phyloP scores from a whole-genome alignment of 2,329 filamentous ascomycete species.

The Penicillium italicum region DNA sequence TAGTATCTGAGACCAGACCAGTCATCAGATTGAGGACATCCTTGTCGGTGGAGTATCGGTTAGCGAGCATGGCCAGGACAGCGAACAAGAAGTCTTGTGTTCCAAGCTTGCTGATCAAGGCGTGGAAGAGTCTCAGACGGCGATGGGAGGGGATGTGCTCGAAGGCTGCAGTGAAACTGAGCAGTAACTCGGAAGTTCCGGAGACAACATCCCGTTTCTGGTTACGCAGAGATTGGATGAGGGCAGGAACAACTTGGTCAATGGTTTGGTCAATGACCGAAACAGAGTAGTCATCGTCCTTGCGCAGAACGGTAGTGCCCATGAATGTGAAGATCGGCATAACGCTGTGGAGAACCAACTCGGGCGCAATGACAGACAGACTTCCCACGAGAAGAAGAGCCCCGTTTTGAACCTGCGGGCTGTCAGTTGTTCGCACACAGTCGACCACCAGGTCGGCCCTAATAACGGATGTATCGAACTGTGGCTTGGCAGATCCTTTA shows the following conservation, averaged over 20 bases:
- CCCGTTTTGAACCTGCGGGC: conserved; percentile 88
- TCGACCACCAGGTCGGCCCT: conserved; percentile 89
- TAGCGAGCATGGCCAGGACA: conserved; percentile 82
- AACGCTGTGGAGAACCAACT: conserved; percentile 89
- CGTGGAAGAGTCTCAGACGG: conserved; percentile 75
- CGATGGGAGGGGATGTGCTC: conserved; percentile 91
- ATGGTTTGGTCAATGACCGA: conserved; percentile 94
- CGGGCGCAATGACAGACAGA: conserved; percentile 81
- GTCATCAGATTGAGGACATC: conserved; percentile 70
- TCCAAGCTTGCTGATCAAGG: conserved; percentile 80
- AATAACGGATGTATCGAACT: conserved; percentile 73
- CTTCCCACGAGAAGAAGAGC: conserved; percentile 84
- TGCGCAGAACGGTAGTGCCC: conserved; percentile 82
- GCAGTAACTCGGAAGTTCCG: conserved; percentile 82
- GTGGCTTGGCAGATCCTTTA: conserved; percentile 47
- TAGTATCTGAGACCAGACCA: conserved; percentile 69
- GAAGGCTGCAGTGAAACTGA: conserved; percentile 94
- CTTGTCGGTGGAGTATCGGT: conserved; percentile 77
- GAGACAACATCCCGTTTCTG: conserved; percentile 72
- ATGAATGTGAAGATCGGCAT: conserved; percentile 99
- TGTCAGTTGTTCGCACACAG: conserved; percentile 86
- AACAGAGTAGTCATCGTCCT: conserved; percentile 94
- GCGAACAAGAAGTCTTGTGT: conserved; percentile 84
- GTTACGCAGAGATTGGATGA: conserved; percentile 79
- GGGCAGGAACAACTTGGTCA: conserved; percentile 84